These are phyloP conservation scores for Pisolithus sp. DNA, from an alignment of 768 basidiomycete species.

Conservation along the genomic window DNA sequence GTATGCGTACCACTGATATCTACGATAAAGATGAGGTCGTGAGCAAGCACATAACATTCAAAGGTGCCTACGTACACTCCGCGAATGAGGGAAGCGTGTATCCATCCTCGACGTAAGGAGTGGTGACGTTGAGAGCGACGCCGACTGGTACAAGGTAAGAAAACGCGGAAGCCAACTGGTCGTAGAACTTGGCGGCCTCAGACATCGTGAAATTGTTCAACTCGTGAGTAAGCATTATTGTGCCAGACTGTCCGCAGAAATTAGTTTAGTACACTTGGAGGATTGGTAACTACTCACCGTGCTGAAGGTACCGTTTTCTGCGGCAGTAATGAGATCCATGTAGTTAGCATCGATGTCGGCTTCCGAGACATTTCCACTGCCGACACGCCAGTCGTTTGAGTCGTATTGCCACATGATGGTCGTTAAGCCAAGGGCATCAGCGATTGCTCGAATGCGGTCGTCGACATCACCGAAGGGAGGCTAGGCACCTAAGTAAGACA, in stretches of 20 bases:
- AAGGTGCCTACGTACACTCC: slow-evolving; percentile 4
- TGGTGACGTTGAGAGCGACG: slow-evolving; percentile 43
- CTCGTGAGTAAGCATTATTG: slow-evolving; percentile 54
- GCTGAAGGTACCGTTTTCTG: slow-evolving; percentile 36
- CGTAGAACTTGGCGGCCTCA: slow-evolving; percentile 49
- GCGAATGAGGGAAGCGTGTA: slow-evolving; percentile 28
- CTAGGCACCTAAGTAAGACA: slow-evolving; percentile 20
- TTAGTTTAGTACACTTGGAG: background rate
- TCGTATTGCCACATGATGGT: slow-evolving; percentile 73
- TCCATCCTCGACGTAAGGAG: slow-evolving; percentile 47
- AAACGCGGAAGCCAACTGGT: slow-evolving; percentile 40
- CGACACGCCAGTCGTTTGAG: slow-evolving; percentile 68
- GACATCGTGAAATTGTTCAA: slow-evolving; percentile 56
- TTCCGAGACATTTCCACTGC: slow-evolving; percentile 37
- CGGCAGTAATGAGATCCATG: slow-evolving; percentile 42
- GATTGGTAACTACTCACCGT: slow-evolving; percentile 21
- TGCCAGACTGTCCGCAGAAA: slow-evolving; percentile 32
- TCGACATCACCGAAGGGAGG: slow-evolving; percentile 68
- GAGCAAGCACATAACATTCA: background rate
- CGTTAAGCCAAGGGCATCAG: slow-evolving; percentile 56
- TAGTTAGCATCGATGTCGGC: slow-evolving; percentile 50
- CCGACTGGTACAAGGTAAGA: slow-evolving; percentile 46
- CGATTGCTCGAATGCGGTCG: slow-evolving; percentile 69
- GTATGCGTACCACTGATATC: background rate
- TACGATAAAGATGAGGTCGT: background rate